Conservation (phyloP, 2,329 filamentous ascomycete genomes). For the Chaetomium sp. region DNA sequence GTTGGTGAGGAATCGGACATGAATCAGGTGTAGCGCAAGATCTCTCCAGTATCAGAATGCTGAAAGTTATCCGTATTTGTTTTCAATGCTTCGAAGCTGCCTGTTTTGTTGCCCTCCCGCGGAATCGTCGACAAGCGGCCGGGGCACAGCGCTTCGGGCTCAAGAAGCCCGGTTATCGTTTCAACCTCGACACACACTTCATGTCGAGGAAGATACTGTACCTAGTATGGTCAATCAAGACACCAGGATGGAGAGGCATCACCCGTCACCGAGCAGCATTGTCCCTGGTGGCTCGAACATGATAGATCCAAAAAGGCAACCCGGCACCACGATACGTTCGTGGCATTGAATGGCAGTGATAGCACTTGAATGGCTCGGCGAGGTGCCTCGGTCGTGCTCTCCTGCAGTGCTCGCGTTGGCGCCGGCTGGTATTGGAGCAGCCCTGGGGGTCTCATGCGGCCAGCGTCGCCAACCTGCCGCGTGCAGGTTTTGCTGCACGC, state of each 20-base stretch:
- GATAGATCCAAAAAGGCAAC: conserved; percentile 7
- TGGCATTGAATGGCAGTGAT: conserved; percentile 11
- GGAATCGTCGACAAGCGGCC: no score
- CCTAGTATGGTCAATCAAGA: background rate
- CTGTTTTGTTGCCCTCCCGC: no score
- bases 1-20: conserved; percentile 3
- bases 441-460: conserved; percentile 15
- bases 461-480: conserved; percentile 4
- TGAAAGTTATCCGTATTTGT: background rate
- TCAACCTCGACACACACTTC: no score
- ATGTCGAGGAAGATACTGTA: no score
- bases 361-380: no score
- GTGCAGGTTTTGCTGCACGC: conserved; percentile 8
- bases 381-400: background rate
- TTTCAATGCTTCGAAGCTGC: conserved; percentile 4
- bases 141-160: no score
- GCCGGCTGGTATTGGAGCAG: conserved; percentile 15
- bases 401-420: conserved; percentile 1
- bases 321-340: conserved; percentile 2
- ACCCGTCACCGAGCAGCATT: no score
- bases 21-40: conserved; percentile 11
- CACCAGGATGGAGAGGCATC: background rate
- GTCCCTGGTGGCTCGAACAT: no score
- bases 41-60: conserved; percentile 4
- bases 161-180: no score